Conservation (phyloP, 106 monocot species). For the Apostasia shenzhenica region DNA sequence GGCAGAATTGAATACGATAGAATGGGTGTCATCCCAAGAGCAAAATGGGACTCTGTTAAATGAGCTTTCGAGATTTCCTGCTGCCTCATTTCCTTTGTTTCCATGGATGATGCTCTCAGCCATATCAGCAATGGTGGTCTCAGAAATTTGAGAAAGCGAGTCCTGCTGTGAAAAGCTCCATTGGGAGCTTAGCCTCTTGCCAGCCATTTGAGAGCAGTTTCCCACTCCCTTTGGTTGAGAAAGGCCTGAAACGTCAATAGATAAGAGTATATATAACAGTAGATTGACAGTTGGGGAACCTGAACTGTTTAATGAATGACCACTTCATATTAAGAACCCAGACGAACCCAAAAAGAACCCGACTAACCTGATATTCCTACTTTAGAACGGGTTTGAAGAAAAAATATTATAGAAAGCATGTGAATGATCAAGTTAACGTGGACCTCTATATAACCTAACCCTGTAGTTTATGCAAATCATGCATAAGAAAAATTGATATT, state of each 20-base stretch:
- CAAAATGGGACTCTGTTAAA: conserved; percentile 23
- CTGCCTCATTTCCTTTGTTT: conserved; percentile 27
- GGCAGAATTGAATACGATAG: conserved; percentile 38
- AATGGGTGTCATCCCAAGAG: conserved; percentile 62
- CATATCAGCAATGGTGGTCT: conserved; percentile 34
- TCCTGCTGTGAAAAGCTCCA: conserved; percentile 69
- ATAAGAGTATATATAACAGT: not conserved
- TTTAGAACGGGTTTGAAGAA: too few relatives aligned
- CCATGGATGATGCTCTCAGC: conserved; percentile 24
- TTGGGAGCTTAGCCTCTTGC: conserved; percentile 39
- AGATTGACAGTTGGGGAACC: too few relatives aligned
- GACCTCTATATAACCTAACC: too few relatives aligned
- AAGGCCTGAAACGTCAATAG: not conserved
- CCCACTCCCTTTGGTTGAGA: conserved; percentile 9
- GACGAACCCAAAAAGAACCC: too few relatives aligned
- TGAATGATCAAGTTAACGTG: too few relatives aligned
- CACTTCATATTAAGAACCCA: too few relatives aligned
- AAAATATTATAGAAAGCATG: too few relatives aligned
- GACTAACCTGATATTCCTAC: too few relatives aligned
- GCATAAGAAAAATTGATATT: too few relatives aligned
- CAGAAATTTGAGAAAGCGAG: conserved; percentile 59
- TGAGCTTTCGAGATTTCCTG: conserved; percentile 22
- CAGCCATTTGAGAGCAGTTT: conserved; percentile 13
- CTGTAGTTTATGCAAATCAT: too few relatives aligned
- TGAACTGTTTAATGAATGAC: too few relatives aligned